Conservation (phyloP, 768 basidiomycete genomes). For the Rubroboletus satanas region DNA sequence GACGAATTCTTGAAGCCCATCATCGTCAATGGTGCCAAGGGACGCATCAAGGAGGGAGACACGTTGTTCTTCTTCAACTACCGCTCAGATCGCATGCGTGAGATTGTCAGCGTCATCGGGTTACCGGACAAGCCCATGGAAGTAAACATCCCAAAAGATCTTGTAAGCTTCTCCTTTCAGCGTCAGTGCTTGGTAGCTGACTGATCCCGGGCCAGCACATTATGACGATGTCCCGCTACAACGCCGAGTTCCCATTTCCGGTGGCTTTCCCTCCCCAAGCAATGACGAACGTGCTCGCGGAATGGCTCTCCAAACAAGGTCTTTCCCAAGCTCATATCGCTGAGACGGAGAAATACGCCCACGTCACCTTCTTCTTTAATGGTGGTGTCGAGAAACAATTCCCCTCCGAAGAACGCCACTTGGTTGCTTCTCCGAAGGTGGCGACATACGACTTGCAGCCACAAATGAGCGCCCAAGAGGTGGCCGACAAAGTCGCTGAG, state of each 20-base stretch:
- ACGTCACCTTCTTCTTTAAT: conserved; percentile 98
- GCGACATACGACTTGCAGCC: conserved; percentile 92
- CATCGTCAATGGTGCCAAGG: conserved; percentile 75
- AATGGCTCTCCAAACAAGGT: conserved; percentile 79
- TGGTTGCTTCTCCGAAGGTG: conserved; percentile 91
- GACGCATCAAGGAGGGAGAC: conserved; percentile 81
- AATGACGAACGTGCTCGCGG: conserved; percentile 94
- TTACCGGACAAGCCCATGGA: conserved; percentile 82
- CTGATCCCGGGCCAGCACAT: conserved; percentile 50
- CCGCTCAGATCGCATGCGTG: conserved; percentile 93
- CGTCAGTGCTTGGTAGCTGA: not conserved
- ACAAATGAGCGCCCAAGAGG: conserved; percentile 82
- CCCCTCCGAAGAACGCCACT: conserved; percentile 71
- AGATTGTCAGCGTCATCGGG: conserved; percentile 80
- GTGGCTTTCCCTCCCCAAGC: conserved; percentile 91
- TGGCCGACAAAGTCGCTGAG: conserved; percentile 91
- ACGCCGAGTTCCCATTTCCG: conserved; percentile 83
- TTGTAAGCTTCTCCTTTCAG: conserved; percentile 45
- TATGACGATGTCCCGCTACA: conserved; percentile 93
- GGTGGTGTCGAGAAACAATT: conserved; percentile 95
- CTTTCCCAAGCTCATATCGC: conserved; percentile 88
- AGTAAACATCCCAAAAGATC: conserved; percentile 70
- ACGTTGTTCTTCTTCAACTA: conserved; percentile 98
- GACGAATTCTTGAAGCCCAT: conserved; percentile 97
- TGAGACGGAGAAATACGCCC: conserved; percentile 98